These are phyloP conservation scores for Penicillium dipodomyicola DNA, from an alignment of 495 filamentous ascomycete species.

Conservation along the genomic window DNA sequence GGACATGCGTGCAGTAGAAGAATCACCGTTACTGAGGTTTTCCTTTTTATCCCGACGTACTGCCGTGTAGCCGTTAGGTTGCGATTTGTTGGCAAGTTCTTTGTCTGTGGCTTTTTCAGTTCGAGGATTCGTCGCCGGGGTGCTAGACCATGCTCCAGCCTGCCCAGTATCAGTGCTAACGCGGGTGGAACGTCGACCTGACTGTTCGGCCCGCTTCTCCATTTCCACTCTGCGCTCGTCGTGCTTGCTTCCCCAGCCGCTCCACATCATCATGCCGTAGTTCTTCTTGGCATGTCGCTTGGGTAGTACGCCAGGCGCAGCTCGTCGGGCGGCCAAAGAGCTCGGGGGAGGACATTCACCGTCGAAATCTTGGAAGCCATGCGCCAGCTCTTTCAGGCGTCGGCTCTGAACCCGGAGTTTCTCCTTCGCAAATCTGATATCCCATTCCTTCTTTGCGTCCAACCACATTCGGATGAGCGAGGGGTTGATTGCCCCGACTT, in stretches of 20 bases:
- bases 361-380: conserved; percentile 66
- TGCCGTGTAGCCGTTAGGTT: conserved; percentile 1
- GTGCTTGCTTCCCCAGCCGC: conserved; percentile 80
- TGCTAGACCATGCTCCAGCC: conserved; percentile 35
- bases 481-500: conserved; percentile 76
- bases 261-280: conserved; percentile 79
- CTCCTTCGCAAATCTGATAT: conserved; percentile 62
- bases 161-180: conserved; percentile 37
- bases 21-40: conserved; percentile 8
- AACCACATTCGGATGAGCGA: conserved; percentile 83
- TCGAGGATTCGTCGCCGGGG: conserved; percentile 14
- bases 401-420: conserved; percentile 67
- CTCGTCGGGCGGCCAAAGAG: conserved; percentile 69
- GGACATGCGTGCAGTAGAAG: not conserved
- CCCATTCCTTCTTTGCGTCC: conserved; percentile 64
- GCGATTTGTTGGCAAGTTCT: not conserved
- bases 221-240: conserved; percentile 67
- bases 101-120: not conserved
- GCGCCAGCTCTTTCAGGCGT: conserved; percentile 65
- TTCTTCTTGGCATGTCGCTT: conserved; percentile 53
- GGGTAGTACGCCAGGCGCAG: conserved; percentile 52
- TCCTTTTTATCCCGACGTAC: conserved; percentile 22
- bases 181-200: conserved; percentile 26
- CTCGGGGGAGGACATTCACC: conserved; percentile 80
- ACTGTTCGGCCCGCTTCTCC: conserved; percentile 39